Conservation (phyloP, 805 yeast species). For the Candida arabinofermentans region DNA sequence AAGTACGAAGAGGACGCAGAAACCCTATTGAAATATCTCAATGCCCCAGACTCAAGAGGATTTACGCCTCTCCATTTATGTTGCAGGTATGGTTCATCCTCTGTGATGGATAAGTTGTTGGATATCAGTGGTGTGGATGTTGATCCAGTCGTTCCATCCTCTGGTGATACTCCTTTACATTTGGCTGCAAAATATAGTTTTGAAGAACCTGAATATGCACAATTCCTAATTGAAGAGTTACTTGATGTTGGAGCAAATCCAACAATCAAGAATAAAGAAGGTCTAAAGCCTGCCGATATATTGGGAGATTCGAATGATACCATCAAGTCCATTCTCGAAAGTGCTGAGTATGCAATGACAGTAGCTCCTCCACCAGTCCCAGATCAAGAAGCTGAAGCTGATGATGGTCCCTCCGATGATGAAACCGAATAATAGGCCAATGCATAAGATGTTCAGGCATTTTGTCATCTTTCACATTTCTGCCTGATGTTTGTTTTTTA, state of each 20-base stretch:
- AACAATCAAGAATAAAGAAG: slow-evolving; percentile 50
- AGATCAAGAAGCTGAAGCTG: slow-evolving; percentile 33
- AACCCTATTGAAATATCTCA: slow-evolving; percentile 49
- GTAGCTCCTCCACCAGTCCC: slow-evolving; percentile 18
- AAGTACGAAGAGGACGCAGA: slow-evolving; percentile 30
- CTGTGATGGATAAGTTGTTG: slow-evolving; percentile 72
- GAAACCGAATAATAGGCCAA: slow-evolving; percentile 10
- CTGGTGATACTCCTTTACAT: slow-evolving; percentile 89
- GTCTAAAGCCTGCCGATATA: slow-evolving; percentile 73
- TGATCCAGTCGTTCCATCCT: slow-evolving; percentile 67
- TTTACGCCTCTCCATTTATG: slow-evolving; percentile 81
- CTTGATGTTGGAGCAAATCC: slow-evolving; percentile 93
- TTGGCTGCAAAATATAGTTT: slow-evolving; percentile 72
- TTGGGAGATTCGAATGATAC: slow-evolving; percentile 47
- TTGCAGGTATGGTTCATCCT: slow-evolving; percentile 78
- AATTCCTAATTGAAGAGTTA: slow-evolving; percentile 70
- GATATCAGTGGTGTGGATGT: slow-evolving; percentile 90
- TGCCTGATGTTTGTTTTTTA: not conserved
- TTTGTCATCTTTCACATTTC: not conserved
- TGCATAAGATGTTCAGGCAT: not conserved
- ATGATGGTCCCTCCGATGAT: slow-evolving; percentile 29
- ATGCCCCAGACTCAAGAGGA: slow-evolving; percentile 69
- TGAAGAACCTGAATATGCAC: slow-evolving; percentile 83
- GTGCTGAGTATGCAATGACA: slow-evolving; percentile 74
- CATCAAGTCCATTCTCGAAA: slow-evolving; percentile 61